Evolutionary conservation across 352 stramenopile genomes (phyloP), one percentile per base, ranked within the genome.

Genomic region (Saprolegnia diclina): DNA sequence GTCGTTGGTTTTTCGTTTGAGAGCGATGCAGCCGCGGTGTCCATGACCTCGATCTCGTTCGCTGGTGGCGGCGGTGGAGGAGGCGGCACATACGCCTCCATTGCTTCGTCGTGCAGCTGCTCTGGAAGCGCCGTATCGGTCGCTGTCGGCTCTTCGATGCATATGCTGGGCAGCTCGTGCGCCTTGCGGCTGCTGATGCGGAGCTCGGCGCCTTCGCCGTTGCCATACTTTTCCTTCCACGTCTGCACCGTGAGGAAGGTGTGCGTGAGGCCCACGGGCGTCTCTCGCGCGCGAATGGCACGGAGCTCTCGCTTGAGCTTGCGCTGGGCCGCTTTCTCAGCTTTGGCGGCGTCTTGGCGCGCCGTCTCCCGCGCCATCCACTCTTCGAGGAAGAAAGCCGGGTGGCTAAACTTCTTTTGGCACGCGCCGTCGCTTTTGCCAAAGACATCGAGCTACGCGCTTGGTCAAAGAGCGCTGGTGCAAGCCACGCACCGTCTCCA

Each of bases 141-240:
- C 3, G 24, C 52, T 59, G 4, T 19, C 24, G 52, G 19, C 11
- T 48, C 52, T 16, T 59, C 52, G 16, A 59, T 3, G 35, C 24
- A 19, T 6, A 40, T 1, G 3, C 3, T 59, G 3, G 52, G 35
- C 52, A n/a, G 35, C 35, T 54, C 46, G n/a, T 54, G 2, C 2
- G 46, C 46, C n/a, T 29, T 54, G 24, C n/a, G 24, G 5, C 24
- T 54, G 24, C 52, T 59, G 11, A n/a, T 42, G 35, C 52, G 52
- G 11, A 59, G 52, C 52, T 59, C 52, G 35, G 52, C 52, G 24
- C 52, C 52, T 59, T 59, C 52, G 35, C 52, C 52, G 13, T 14
- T 59, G 24, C 52, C 52, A 11, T 59, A 59, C 52, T 59, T 59
- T 24, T 59, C 52, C 19, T 24, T 59, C 52, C 52, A 59, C 24